Evolutionary conservation across 495 filamentous ascomycete genomes (phyloP).

Genomic region (Clohesyomyces aquaticus): DNA sequence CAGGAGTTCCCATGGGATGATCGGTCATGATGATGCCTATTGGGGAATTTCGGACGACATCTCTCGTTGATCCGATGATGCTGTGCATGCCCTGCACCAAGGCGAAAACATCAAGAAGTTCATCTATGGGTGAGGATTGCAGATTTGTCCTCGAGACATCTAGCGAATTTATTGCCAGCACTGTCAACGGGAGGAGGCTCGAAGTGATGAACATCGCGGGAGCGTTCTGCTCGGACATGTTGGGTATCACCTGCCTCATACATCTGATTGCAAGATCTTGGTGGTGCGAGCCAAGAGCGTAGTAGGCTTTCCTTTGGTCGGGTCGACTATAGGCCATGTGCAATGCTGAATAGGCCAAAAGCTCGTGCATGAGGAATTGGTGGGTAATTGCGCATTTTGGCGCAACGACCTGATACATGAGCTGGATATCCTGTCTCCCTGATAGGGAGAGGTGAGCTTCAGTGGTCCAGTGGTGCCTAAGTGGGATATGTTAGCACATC

Average conservation of each 20-base stretch:
- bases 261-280: slow-evolving; percentile 31
- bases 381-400: slow-evolving; percentile 31
- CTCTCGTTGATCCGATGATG: slow-evolving; percentile 5
- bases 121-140: slow-evolving; percentile 18
- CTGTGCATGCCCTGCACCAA: slow-evolving; percentile 30
- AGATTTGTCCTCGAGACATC: not conserved
- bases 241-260: slow-evolving; percentile 19
- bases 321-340: slow-evolving; percentile 26
- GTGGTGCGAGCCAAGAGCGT: slow-evolving; percentile 27
- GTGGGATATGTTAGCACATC: not conserved
- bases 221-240: slow-evolving; percentile 22
- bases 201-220: slow-evolving; percentile 25
- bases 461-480: slow-evolving; percentile 38
- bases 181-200: slow-evolving; percentile 22
- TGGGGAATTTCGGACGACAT: slow-evolving; percentile 5
- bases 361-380: slow-evolving; percentile 38
- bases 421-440: slow-evolving; percentile 11
- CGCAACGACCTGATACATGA: slow-evolving; percentile 25
- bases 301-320: slow-evolving; percentile 6
- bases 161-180: slow-evolving; percentile 17
- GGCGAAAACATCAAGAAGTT: slow-evolving; percentile 31
- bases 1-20: slow-evolving; percentile 4
- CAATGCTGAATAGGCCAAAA: slow-evolving; percentile 37
- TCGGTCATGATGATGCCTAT: slow-evolving; percentile 7
- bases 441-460: slow-evolving; percentile 11